phyloP scores from a whole-genome alignment of 2,329 filamentous ascomycete genomes.

The Alternaria arbusti region DNA sequence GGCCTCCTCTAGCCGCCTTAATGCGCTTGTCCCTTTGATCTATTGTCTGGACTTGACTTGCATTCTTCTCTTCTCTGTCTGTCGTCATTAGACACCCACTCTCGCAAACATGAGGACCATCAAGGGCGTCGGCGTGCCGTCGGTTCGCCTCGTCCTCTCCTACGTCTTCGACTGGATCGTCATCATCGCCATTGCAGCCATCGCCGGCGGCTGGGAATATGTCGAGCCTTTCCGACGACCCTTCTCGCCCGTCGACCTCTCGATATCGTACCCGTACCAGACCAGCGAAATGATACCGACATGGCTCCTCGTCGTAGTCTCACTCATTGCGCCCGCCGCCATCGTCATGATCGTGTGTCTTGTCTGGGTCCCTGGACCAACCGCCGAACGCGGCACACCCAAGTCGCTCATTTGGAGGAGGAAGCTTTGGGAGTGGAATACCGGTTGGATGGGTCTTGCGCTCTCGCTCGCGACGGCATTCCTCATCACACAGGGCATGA shows the following conservation, averaged over 20 bases:
- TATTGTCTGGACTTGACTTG: conserved; percentile 2
- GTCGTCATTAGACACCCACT: conserved; percentile 1
- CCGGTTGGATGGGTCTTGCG: conserved; percentile 81
- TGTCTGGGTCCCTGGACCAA: conserved; percentile 73
- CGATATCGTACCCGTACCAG: conserved; percentile 79
- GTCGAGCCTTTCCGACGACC: conserved; percentile 71
- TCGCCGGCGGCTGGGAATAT: conserved; percentile 66
- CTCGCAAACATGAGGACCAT: conserved; percentile 32
- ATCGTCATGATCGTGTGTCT: conserved; percentile 74
- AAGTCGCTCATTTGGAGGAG: conserved; percentile 73
- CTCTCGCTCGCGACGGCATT: conserved; percentile 75
- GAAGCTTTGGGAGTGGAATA: conserved; percentile 91
- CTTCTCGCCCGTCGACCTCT: conserved; percentile 74
- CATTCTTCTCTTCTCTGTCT: conserved; percentile 5
- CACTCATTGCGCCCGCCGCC: conserved; percentile 67
- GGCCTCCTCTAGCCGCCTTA: conserved; percentile 4
- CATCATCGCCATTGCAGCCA: conserved; percentile 64
- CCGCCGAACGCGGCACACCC: conserved; percentile 68
- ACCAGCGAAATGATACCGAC: conserved; percentile 74
- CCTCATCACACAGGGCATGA: conserved; percentile 84
- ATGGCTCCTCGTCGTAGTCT: conserved; percentile 68
- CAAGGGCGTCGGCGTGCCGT: conserved; percentile 42
- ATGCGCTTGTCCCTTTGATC: conserved; percentile 20
- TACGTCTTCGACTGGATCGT: conserved; percentile 79
- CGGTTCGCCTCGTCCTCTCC: conserved; percentile 64